Evolutionary conservation across 345 rosid species (phyloP).

Genomic region (Theobroma cacao): DNA sequence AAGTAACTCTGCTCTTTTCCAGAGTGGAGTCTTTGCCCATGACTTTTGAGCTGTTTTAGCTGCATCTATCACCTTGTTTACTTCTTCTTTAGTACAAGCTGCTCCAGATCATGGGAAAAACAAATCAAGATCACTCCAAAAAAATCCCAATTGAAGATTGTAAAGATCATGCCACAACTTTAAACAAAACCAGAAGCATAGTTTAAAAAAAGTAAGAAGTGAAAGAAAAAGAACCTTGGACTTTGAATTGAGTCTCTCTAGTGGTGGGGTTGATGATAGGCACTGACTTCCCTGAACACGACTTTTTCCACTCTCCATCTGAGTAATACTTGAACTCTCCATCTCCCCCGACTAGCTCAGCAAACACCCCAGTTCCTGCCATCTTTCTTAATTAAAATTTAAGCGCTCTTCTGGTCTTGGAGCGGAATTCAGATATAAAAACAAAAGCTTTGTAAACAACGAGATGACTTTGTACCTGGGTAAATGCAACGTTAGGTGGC

Average conservation of each 20-base stretch:
- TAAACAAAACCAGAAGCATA: slow-evolving; percentile 12
- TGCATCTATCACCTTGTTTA: not conserved
- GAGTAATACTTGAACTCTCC: slow-evolving; percentile 7
- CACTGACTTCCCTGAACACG: slow-evolving; percentile 6
- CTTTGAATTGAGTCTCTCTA: not conserved
- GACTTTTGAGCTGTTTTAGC: slow-evolving; percentile 4
- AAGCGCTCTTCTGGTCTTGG: not conserved
- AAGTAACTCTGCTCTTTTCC: slow-evolving; percentile 5
- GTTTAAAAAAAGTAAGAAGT: not conserved
- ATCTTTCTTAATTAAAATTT: not conserved
- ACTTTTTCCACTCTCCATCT: not conserved
- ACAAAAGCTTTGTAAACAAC: not conserved
- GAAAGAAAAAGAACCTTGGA: not conserved
- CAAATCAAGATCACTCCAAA: not conserved
- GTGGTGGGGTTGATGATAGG: slow-evolving; percentile 1
- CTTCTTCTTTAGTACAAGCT: slow-evolving; percentile 1
- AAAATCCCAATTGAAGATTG: not conserved
- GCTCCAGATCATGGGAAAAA: not conserved
- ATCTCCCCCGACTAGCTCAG: not conserved
- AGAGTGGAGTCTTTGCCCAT: slow-evolving; percentile 3
- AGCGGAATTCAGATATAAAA: not conserved
- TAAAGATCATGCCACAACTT: not conserved
- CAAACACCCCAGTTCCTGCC: not conserved
- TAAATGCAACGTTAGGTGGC: not conserved
- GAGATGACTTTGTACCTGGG: not conserved